These are phyloP conservation scores for Moricandia moricandioides DNA, from an alignment of 345 rosid genomes.

Conservation along the genomic window DNA sequence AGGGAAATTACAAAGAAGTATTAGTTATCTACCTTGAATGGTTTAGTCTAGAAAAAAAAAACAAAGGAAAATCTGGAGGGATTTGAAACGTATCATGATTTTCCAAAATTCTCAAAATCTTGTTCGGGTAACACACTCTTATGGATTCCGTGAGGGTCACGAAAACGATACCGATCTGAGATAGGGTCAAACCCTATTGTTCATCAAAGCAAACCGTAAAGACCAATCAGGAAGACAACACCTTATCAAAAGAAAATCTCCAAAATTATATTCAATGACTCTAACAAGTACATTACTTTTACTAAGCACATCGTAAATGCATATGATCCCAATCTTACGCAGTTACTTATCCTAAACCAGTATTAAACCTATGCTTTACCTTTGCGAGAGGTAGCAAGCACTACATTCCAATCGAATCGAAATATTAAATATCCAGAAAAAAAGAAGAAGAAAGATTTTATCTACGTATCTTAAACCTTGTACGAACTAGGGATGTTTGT, in stretches of 20 bases:
- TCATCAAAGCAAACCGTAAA: background rate
- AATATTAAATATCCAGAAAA: background rate
- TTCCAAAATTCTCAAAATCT: background rate
- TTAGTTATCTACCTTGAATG: background rate
- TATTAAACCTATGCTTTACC: background rate
- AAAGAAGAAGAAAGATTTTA: background rate
- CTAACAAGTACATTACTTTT: background rate
- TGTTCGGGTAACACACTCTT: background rate
- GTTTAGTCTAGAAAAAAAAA: background rate
- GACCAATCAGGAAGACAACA: background rate
- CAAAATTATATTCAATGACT: background rate
- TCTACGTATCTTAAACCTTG: background rate
- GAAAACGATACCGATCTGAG: background rate
- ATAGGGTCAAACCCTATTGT: background rate
- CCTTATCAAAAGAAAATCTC: background rate
- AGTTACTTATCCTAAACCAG: background rate
- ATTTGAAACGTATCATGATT: background rate
- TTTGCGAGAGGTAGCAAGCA: background rate
- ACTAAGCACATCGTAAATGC: background rate
- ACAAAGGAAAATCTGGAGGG: background rate
- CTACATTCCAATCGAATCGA: background rate
- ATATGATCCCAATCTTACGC: background rate
- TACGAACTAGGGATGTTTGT: too few species aligned
- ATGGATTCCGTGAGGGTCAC: background rate
- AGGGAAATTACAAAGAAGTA: background rate